Percentiles rank a stretch among this genome's conserved stretches.
phyloP scores from a whole-genome alignment of 768 basidiomycete species.

The Sarcomyxa edulis region DNA sequence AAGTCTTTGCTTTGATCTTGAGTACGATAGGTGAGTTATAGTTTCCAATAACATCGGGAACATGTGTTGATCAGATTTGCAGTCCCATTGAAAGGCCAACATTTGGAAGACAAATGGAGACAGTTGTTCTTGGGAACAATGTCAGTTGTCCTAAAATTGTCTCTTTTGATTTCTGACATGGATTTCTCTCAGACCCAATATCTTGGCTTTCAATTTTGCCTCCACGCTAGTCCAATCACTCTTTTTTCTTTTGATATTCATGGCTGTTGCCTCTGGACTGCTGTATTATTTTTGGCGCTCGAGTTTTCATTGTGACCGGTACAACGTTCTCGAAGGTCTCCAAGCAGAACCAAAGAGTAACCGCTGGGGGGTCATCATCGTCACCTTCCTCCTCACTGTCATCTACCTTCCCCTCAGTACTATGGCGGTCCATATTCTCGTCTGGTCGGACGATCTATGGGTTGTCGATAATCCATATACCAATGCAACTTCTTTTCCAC shows the following conservation, averaged over 20 bases:
- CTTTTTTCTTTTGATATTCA: slow-evolving; percentile 54
- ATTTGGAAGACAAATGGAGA: slow-evolving; percentile 46
- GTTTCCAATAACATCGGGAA: neutral
- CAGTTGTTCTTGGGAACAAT: slow-evolving; percentile 63
- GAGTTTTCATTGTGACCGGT: slow-evolving; percentile 41
- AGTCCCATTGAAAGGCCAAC: slow-evolving; percentile 34
- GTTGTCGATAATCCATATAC: slow-evolving; percentile 62
- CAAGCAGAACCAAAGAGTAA: slow-evolving; percentile 30
- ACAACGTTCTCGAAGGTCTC: slow-evolving; percentile 48
- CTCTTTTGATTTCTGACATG: neutral
- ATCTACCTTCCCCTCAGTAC: slow-evolving; percentile 77
- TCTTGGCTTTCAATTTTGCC: slow-evolving; percentile 71
- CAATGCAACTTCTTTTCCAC: slow-evolving; percentile 48
- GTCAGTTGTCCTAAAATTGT: too few relatives aligned
- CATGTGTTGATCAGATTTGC: slow-evolving; percentile 2
- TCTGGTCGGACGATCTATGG: slow-evolving; percentile 79
- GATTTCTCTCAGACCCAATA: slow-evolving; percentile 47
- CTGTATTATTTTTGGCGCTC: slow-evolving; percentile 56
- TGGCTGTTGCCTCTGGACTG: slow-evolving; percentile 44
- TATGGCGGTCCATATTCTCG: slow-evolving; percentile 69
- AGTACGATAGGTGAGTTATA: slow-evolving; percentile 51
- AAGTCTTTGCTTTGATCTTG: slow-evolving; percentile 67
- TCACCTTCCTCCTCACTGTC: slow-evolving; percentile 60
- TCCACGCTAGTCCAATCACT: slow-evolving; percentile 55
- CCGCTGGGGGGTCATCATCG: slow-evolving; percentile 51